Evolutionary conservation across 768 basidiomycete genomes (phyloP).

Genomic region (Auricularia sp.): DNA sequence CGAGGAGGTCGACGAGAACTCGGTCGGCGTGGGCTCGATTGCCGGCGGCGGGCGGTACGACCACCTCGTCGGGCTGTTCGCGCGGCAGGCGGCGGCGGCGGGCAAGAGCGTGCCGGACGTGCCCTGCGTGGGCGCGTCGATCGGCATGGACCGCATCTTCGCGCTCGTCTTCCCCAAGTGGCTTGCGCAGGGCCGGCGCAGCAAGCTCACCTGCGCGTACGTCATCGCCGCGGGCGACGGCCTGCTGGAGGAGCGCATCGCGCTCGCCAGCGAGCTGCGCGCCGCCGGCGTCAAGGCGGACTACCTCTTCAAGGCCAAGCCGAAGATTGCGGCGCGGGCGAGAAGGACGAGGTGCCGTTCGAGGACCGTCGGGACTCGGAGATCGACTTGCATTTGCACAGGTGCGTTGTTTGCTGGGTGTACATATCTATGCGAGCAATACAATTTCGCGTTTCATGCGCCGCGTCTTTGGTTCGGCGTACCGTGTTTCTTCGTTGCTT

Average conservation of each 20-base stretch:
- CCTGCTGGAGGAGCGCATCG: constrained; percentile 73
- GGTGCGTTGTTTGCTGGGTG: no score
- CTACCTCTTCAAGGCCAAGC: constrained; percentile 87
- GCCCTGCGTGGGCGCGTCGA: constrained; percentile 87
- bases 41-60: constrained; percentile 98
- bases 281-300: constrained; percentile 90
- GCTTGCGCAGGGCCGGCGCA: constrained; percentile 66
- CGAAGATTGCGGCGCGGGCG: constrained; percentile 73
- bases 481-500: no score
- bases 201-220: constrained; percentile 89
- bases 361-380: no score
- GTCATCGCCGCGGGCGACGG: constrained; percentile 90
- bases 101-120: constrained; percentile 41
- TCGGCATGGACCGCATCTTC: constrained; percentile 91
- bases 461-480: no score
- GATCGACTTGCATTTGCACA: no score
- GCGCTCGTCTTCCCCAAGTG: constrained; percentile 84
- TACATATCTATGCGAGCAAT: no score
- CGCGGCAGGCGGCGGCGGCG: constrained; percentile 66
- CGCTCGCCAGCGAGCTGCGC: constrained; percentile 68
- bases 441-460: no score
- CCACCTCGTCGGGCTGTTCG: constrained; percentile 86
- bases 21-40: constrained; percentile 95
- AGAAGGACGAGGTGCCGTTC: constrained; percentile 87
- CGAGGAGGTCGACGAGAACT: constrained; percentile 84